These are phyloP conservation scores for Chaetothyriales sp. DNA, from an alignment of 2,329 filamentous ascomycete genomes.

Conservation along the genomic window DNA sequence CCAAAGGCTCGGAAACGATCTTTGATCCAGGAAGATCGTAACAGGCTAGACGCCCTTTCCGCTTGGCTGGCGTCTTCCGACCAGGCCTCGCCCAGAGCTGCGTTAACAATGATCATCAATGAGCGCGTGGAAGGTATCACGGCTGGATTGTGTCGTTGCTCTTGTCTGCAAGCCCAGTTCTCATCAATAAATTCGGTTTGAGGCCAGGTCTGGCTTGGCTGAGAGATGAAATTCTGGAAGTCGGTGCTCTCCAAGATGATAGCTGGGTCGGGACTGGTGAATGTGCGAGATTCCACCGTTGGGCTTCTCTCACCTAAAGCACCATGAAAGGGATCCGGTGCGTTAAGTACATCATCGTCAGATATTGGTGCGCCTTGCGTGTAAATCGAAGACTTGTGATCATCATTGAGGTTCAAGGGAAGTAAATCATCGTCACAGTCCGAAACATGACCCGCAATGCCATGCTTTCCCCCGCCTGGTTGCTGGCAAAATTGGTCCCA, in stretches of 20 bases:
- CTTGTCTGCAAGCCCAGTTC: neutral
- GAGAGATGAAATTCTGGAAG: constrained; percentile 1
- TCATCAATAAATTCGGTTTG: neutral
- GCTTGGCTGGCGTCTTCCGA: neutral
- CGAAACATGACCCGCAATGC: neutral
- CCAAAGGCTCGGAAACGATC: neutral
- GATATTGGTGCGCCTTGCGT: neutral
- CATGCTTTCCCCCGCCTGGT: constrained; percentile 2
- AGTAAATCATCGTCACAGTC: neutral
- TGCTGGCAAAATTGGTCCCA: constrained; percentile 35
- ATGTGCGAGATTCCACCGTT: neutral
- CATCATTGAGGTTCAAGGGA: neutral
- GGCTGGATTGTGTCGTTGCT: constrained; percentile 3
- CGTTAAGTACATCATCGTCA: neutral
- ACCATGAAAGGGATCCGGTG: neutral
- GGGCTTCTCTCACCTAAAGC: neutral
- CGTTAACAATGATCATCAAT: constrained; percentile 13
- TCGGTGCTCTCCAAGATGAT: neutral
- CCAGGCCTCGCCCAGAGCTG: constrained; percentile 5
- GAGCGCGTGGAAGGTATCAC: constrained; percentile 12
- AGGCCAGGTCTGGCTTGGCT: neutral
- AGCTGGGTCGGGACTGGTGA: neutral
- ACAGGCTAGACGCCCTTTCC: neutral
- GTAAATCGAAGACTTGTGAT: neutral
- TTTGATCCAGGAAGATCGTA: neutral